Conservation (phyloP, 2,329 filamentous ascomycete species). For the Drechslerella stenobrocha region DNA sequence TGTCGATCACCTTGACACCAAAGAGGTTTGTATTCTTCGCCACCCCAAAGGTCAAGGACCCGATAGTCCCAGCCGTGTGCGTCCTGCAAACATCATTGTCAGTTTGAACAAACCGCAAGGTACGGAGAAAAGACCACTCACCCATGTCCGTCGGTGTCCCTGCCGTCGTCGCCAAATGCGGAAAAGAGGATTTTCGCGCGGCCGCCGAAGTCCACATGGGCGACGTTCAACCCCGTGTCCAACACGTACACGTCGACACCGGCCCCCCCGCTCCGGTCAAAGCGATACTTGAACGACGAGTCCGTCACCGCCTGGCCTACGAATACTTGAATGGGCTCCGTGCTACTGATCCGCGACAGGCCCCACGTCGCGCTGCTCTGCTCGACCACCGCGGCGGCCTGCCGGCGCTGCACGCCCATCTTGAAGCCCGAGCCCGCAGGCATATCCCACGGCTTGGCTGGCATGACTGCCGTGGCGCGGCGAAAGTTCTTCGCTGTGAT, state of each 20-base stretch:
- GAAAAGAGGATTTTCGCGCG: conserved; percentile 51
- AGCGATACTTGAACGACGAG: conserved; percentile 56
- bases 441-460: conserved; percentile 32
- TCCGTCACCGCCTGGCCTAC: conserved; percentile 49
- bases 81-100: conserved; percentile 51
- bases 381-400: conserved; percentile 18
- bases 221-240: conserved; percentile 57
- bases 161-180: conserved; percentile 58
- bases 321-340: conserved; percentile 50
- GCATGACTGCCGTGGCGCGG: conserved; percentile 8
- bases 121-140: conserved; percentile 62
- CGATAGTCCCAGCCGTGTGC: conserved; percentile 52
- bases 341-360: conserved; percentile 54
- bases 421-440: conserved; percentile 19
- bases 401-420: conserved; percentile 28
- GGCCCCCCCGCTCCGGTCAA: conserved; percentile 54
- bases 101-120: not conserved
- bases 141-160: conserved; percentile 59
- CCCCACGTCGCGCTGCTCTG: conserved; percentile 51
- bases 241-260: conserved; percentile 60
- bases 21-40: conserved; percentile 59
- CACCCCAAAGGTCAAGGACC: conserved; percentile 56
- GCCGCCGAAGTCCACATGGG: conserved; percentile 53
- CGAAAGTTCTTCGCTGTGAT: conserved; percentile 24
- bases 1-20: conserved; percentile 59